These are phyloP conservation scores for Arabidopsis hybrid DNA, from an alignment of 441 rosid genomes.

Conservation along the genomic window DNA sequence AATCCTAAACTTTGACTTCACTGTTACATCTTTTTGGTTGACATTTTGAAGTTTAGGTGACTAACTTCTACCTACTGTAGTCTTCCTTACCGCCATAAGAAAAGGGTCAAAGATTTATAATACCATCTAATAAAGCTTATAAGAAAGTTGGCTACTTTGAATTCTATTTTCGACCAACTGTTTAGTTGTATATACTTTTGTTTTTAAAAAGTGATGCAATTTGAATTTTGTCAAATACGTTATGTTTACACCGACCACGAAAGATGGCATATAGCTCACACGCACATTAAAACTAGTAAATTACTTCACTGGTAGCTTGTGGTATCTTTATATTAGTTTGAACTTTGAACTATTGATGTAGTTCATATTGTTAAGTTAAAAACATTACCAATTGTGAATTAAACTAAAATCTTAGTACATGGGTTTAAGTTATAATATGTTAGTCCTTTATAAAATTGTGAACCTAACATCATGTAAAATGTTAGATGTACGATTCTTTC, in stretches of 20 bases:
- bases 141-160: slow-evolving; percentile 9
- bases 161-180: slow-evolving; percentile 20
- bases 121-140: slow-evolving; percentile 3
- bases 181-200: background rate
- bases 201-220: background rate
- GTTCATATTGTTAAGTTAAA: background rate
- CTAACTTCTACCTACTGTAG: slow-evolving; percentile 20
- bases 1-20: slow-evolving; percentile 9
- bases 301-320: background rate
- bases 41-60: slow-evolving; percentile 26
- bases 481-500: background rate
- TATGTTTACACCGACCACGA: background rate
- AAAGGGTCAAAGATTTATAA: slow-evolving; percentile 15
- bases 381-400: background rate
- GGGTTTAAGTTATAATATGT: background rate
- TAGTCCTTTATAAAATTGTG: background rate
- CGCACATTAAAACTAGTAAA: background rate
- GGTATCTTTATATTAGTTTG: background rate
- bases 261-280: background rate
- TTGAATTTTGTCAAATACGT: background rate
- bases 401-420: too few species aligned
- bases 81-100: slow-evolving; percentile 31
- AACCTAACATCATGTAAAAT: background rate
- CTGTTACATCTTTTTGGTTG: background rate
- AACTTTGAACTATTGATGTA: background rate